Conservation (phyloP, 2,329 filamentous ascomycete genomes). For the Talaromyces atroroseus region DNA sequence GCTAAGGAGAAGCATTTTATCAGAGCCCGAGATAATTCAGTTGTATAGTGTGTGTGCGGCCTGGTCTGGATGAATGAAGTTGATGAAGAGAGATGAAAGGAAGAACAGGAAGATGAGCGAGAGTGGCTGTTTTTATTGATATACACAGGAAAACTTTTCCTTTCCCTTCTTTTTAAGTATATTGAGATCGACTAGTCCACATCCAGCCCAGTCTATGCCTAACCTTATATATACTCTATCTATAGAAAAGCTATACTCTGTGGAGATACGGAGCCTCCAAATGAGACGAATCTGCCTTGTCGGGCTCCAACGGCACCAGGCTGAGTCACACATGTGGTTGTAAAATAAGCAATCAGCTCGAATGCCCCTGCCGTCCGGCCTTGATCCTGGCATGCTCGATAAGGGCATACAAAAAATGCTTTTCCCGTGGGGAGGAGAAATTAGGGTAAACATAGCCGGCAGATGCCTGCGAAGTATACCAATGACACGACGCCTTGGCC, state of each 20-base stretch:
- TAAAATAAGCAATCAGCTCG: background rate
- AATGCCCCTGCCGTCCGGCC: too few relatives aligned
- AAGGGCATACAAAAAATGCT: background rate
- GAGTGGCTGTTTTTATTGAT: background rate
- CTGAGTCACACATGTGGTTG: background rate
- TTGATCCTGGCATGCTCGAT: background rate
- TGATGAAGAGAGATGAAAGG: background rate
- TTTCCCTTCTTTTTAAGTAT: background rate
- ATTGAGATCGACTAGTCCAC: background rate
- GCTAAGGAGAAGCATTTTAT: slow-evolving; percentile 17
- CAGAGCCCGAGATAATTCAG: background rate
- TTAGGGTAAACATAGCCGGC: background rate
- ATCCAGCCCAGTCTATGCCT: background rate
- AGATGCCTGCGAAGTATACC: background rate
- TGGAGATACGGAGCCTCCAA: background rate
- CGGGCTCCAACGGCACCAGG: background rate
- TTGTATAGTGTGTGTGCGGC: background rate
- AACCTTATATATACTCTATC: background rate
- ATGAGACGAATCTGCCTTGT: background rate
- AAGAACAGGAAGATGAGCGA: background rate
- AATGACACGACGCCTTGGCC: background rate
- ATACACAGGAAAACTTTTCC: background rate
- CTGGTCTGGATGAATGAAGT: background rate
- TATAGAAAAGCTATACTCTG: background rate
- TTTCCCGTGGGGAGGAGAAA: background rate